Percentiles rank a stretch among this genome's conserved stretches.
Evolutionary conservation across 208 protist species (phyloP).

Genomic region (Vickermania ingenoplastis): DNA sequence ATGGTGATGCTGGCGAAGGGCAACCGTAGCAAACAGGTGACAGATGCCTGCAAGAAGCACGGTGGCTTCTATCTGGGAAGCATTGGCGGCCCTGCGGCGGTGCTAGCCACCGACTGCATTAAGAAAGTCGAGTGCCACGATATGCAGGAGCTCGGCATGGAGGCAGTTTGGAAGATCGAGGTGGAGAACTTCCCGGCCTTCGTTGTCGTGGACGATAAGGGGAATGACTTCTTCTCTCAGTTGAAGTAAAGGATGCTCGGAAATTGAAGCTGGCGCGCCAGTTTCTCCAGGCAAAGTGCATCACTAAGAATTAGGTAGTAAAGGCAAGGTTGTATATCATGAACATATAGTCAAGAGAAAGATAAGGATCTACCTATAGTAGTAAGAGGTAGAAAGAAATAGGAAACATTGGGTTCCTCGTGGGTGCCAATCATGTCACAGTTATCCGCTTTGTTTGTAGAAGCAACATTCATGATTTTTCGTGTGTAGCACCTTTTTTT

Average conservation of each 20-base stretch:
- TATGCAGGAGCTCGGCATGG: slow-evolving; percentile 88
- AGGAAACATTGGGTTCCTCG: too few species aligned
- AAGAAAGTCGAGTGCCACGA: slow-evolving; percentile 91
- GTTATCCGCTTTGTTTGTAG: too few species aligned
- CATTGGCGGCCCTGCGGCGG: slow-evolving; percentile 94
- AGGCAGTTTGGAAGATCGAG: slow-evolving; percentile 92
- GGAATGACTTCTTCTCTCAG: slow-evolving; percentile 93
- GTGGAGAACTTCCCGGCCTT: slow-evolving; percentile 97
- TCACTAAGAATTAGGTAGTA: too few species aligned
- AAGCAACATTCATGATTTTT: too few species aligned
- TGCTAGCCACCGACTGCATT: slow-evolving; percentile 91
- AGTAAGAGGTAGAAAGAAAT: too few species aligned
- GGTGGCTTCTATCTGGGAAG: slow-evolving; percentile 96
- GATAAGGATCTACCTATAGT: too few species aligned
- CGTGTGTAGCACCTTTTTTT: too few species aligned
- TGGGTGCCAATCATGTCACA: too few species aligned
- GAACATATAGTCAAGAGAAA: too few species aligned
- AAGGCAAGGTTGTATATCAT: too few species aligned
- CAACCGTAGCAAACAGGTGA: slow-evolving; percentile 90
- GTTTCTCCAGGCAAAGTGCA: too few species aligned
- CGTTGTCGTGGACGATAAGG: slow-evolving; percentile 97
- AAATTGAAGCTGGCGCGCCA: too few species aligned
- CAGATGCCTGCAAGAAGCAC: slow-evolving; percentile 91
- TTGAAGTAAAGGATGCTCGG: slow-evolving; percentile 26
- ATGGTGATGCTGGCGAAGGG: slow-evolving; percentile 95